Conservation (phyloP, 2,329 filamentous ascomycete genomes). For the Penicillium janthinellum region DNA sequence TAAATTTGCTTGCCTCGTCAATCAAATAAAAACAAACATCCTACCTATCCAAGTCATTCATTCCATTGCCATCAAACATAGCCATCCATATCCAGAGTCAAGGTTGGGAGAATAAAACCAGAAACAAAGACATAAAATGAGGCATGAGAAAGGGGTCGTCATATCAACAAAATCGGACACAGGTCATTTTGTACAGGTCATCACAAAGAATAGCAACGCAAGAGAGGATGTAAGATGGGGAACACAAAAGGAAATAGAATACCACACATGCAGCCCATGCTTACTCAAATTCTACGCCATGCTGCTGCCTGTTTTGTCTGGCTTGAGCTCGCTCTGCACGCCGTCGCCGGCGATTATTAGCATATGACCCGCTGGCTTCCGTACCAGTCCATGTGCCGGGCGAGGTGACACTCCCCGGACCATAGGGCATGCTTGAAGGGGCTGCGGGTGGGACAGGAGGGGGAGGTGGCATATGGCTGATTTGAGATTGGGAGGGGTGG, state of each 20-base stretch:
- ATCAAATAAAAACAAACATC: slow-evolving; percentile 6
- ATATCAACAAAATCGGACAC: slow-evolving; percentile 19
- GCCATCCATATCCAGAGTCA: background rate
- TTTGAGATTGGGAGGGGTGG: slow-evolving; percentile 27
- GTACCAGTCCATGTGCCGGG: slow-evolving; percentile 51
- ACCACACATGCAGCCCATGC: background rate
- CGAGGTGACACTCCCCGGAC: slow-evolving; percentile 44
- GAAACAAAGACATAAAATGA: slow-evolving; percentile 6
- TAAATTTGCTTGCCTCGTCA: slow-evolving; percentile 19
- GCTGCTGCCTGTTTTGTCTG: slow-evolving; percentile 48
- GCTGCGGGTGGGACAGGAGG: slow-evolving; percentile 38
- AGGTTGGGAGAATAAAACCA: slow-evolving; percentile 1
- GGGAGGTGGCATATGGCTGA: slow-evolving; percentile 29
- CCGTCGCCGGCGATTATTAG: slow-evolving; percentile 55
- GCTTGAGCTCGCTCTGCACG: slow-evolving; percentile 55
- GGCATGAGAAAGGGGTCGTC: slow-evolving; percentile 13
- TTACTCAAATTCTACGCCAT: slow-evolving; percentile 54
- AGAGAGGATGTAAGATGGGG: slow-evolving; percentile 1
- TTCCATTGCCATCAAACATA: slow-evolving; percentile 5
- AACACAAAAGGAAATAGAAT: background rate
- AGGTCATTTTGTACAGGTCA: slow-evolving; percentile 27
- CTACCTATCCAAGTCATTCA: slow-evolving; percentile 8
- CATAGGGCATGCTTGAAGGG: slow-evolving; percentile 45
- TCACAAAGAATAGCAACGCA: slow-evolving; percentile 2
- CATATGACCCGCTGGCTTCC: slow-evolving; percentile 54